Evolutionary conservation across 495 filamentous ascomycete species (phyloP).

Genomic region (Penicillium cinerascens): DNA sequence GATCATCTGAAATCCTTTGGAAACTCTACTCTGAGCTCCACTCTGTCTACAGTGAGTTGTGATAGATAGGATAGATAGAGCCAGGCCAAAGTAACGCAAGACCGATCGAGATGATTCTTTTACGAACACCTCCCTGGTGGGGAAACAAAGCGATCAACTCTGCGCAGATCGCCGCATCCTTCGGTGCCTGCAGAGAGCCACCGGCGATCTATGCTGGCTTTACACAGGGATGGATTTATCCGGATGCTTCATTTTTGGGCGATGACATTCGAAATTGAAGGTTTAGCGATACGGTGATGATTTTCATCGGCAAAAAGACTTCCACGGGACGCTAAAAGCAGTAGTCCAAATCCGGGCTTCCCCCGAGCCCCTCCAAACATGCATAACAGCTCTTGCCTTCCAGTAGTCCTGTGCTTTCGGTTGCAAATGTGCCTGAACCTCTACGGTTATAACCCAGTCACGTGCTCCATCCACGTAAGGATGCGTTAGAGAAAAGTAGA

Average conservation of each 20-base stretch:
- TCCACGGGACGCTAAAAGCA: neutral
- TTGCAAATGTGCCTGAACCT: neutral
- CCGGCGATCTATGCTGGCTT: neutral
- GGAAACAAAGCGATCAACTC: slow-evolving; percentile 12
- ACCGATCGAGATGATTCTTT: neutral
- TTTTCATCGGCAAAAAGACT: too few species aligned
- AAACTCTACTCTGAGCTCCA: slow-evolving; percentile 25
- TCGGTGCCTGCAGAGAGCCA: slow-evolving; percentile 12
- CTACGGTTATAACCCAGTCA: neutral
- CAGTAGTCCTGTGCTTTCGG: neutral
- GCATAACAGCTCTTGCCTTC: neutral
- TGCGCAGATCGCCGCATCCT: slow-evolving; percentile 10
- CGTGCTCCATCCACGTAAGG: slow-evolving; percentile 1
- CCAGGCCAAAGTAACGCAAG: neutral
- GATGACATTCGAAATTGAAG: neutral
- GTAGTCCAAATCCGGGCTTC: slow-evolving; percentile 3
- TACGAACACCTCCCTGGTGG: slow-evolving; percentile 7
- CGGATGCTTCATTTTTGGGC: neutral
- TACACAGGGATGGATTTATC: neutral
- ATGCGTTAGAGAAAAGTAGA: neutral
- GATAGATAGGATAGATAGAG: neutral
- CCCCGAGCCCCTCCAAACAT: neutral
- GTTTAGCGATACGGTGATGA: too few species aligned
- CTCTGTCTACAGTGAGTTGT: neutral
- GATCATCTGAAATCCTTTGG: slow-evolving; percentile 31